Percentiles rank a stretch among this genome's conserved stretches.
Evolutionary conservation across 441 rosid genomes (phyloP).

Genomic region (Eruca vesicaria): DNA sequence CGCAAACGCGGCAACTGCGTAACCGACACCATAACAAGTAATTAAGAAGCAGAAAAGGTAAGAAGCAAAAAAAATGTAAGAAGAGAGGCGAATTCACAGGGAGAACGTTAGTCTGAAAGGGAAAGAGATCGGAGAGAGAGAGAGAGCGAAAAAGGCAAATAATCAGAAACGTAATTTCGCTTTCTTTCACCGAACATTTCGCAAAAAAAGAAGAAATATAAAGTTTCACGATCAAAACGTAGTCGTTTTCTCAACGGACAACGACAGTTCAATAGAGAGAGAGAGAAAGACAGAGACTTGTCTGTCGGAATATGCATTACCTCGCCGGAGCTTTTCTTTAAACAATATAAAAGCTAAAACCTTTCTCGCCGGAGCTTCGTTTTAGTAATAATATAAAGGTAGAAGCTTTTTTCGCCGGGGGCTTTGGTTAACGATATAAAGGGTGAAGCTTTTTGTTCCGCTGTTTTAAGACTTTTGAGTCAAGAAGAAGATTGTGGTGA

Average conservation of each 20-base stretch:
- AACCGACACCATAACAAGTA: slow-evolving; percentile 22
- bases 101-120: slow-evolving; percentile 2
- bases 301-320: slow-evolving; percentile 42
- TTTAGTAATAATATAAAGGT: neutral
- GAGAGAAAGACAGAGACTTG: slow-evolving; percentile 27
- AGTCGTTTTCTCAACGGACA: slow-evolving; percentile 15
- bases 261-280: neutral
- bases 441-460: slow-evolving; percentile 13
- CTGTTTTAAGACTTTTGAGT: slow-evolving; percentile 1
- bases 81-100: neutral
- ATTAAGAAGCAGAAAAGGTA: neutral
- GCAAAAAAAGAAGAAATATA: neutral
- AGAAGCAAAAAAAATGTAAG: neutral
- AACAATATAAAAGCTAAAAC: neutral
- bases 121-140: neutral
- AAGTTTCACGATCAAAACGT: slow-evolving; percentile 6
- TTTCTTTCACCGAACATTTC: no score
- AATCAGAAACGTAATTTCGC: neutral
- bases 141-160: slow-evolving; percentile 5
- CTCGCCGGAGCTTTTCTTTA: slow-evolving; percentile 4
- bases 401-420: slow-evolving; percentile 22
- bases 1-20: slow-evolving; percentile 31
- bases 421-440: neutral
- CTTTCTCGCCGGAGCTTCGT: neutral
- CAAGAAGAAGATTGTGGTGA: slow-evolving; percentile 21